Percentiles rank a stretch among this genome's conserved stretches.
Evolutionary conservation across 495 filamentous ascomycete genomes (phyloP).

Genomic region (Rhypophila decipiens): DNA sequence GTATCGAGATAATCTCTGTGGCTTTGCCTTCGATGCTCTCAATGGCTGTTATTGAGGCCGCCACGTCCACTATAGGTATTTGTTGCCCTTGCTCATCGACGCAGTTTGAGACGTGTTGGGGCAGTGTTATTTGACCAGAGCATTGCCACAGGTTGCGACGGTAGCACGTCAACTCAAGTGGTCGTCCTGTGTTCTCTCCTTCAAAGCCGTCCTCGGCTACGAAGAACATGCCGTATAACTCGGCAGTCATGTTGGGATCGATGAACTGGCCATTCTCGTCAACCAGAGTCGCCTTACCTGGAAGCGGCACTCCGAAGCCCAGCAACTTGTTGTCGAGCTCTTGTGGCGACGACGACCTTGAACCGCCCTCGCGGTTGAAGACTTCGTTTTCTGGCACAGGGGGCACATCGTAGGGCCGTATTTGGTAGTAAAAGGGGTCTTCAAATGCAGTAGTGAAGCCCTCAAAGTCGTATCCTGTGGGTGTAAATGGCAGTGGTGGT

Average conservation of each 20-base stretch:
- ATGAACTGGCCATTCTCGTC: constrained; percentile 22
- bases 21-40: constrained; percentile 84
- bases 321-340: constrained; percentile 47
- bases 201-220: constrained; percentile 67
- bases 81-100: constrained; percentile 73
- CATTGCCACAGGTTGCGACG: constrained; percentile 87
- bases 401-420: constrained; percentile 43
- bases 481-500: constrained; percentile 45
- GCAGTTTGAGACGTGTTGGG: constrained; percentile 63
- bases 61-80: constrained; percentile 65
- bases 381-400: constrained; percentile 30
- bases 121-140: constrained; percentile 72
- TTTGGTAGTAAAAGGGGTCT: constrained; percentile 56
- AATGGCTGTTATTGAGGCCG: constrained; percentile 75
- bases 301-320: constrained; percentile 65
- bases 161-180: constrained; percentile 86
- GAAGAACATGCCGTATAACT: constrained; percentile 94
- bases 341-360: constrained; percentile 31
- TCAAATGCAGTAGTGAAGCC: constrained; percentile 55
- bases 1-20: constrained; percentile 87
- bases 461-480: constrained; percentile 47
- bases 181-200: constrained; percentile 42
- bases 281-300: constrained; percentile 55
- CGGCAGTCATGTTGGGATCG: constrained; percentile 66
- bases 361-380: constrained; percentile 30